A percentile compares a stretch with the other conserved stretches of the same genome.
These are phyloP conservation scores for Leishmania tropica DNA, from an alignment of 208 protist genomes.

Conservation along the genomic window DNA sequence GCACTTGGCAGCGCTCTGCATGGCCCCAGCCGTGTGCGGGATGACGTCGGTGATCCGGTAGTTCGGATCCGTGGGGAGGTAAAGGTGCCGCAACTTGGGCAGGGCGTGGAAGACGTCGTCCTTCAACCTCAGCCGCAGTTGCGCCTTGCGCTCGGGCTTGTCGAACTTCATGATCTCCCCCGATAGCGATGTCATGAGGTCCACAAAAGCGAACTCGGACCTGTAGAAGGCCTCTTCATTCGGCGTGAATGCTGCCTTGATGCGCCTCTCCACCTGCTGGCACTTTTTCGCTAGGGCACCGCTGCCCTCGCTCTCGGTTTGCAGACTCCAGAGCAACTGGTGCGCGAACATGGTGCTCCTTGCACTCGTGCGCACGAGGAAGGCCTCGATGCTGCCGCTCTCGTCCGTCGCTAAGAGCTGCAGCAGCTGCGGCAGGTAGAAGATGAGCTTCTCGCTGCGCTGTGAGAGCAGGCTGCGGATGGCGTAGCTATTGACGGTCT, in stretches of 20 bases:
- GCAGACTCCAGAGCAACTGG: conserved; percentile 87
- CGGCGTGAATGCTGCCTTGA: conserved; percentile 44
- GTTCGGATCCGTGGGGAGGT: conserved; percentile 83
- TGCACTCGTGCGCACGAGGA: conserved; percentile 55
- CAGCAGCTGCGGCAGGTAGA: conserved; percentile 91
- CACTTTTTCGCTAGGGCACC: conserved; percentile 52
- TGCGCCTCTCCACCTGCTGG: conserved; percentile 37
- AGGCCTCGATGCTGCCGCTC: conserved; percentile 54
- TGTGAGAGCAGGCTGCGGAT: conserved; percentile 80
- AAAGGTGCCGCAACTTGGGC: conserved; percentile 58
- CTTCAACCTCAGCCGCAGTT: conserved; percentile 66
- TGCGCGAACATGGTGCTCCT: conserved; percentile 83
- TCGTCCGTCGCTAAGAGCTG: conserved; percentile 75
- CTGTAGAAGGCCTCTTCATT: conserved; percentile 59
- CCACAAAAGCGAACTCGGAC: conserved; percentile 79
- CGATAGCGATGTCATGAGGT: conserved; percentile 77
- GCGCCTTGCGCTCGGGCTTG: conserved; percentile 77
- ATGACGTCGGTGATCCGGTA: conserved; percentile 80
- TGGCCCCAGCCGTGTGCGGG: conserved; percentile 70
- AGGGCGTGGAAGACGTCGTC: conserved; percentile 68
- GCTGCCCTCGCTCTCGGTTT: conserved; percentile 67
- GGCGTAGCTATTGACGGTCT: conserved; percentile 63
- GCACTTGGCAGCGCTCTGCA: conserved; percentile 92
- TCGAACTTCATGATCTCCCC: conserved; percentile 81
- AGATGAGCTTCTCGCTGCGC: conserved; percentile 81